Evolutionary conservation across 768 basidiomycete species (phyloP).

Genomic region (Leccinellum luteum): DNA sequence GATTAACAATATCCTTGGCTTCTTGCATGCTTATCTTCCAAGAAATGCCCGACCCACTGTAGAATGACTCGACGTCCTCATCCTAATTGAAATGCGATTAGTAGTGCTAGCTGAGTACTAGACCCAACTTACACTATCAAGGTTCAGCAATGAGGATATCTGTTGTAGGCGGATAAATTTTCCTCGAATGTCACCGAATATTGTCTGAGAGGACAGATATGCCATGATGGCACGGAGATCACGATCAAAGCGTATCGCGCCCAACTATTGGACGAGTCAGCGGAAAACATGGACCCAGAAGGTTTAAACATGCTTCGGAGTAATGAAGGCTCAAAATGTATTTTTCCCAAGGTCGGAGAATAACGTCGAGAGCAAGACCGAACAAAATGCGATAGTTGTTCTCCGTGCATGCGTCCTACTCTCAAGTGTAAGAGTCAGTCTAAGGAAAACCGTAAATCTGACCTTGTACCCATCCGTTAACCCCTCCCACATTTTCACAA

Average conservation of each 20-base stretch:
- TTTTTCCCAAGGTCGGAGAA: slow-evolving; percentile 97
- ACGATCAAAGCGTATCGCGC: slow-evolving; percentile 92
- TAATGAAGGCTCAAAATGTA: slow-evolving; percentile 75
- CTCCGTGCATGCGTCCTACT: slow-evolving; percentile 83
- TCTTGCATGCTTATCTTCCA: slow-evolving; percentile 83
- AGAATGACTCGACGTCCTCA: slow-evolving; percentile 93
- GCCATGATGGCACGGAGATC: slow-evolving; percentile 83
- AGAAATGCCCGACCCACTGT: slow-evolving; percentile 86
- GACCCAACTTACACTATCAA: slow-evolving; percentile 57
- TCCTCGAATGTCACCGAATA: slow-evolving; percentile 87
- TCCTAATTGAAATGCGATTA: slow-evolving; percentile 49
- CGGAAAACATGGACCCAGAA: not conserved
- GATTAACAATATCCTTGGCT: slow-evolving; percentile 62
- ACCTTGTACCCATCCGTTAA: slow-evolving; percentile 89
- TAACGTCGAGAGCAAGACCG: slow-evolving; percentile 76
- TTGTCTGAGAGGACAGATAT: slow-evolving; percentile 84
- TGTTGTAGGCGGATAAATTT: slow-evolving; percentile 92
- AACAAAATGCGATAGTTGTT: slow-evolving; percentile 86
- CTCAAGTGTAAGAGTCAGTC: slow-evolving; percentile 2
- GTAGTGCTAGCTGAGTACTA: not conserved
- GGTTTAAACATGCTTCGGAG: slow-evolving; percentile 63
- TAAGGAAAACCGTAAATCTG: not conserved
- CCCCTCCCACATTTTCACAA: slow-evolving; percentile 84
- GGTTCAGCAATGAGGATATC: slow-evolving; percentile 86
- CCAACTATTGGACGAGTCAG: slow-evolving; percentile 55